Percentiles rank a stretch among this genome's conserved stretches.
Conservation (phyloP, 306 rosid species). For the Luffa acutangula region DNA sequence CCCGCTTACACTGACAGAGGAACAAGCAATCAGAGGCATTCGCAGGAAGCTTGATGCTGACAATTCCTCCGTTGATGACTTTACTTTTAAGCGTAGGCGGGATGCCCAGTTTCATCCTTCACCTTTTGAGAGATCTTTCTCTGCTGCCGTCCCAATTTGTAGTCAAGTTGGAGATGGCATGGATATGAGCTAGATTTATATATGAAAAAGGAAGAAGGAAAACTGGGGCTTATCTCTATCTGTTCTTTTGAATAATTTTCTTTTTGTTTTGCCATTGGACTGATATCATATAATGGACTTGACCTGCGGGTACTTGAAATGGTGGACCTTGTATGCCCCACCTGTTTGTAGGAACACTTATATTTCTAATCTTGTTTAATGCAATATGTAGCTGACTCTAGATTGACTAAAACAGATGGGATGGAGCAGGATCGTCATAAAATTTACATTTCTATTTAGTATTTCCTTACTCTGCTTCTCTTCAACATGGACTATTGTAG, state of each 20-base stretch:
- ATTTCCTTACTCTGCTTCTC: neutral
- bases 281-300: slow-evolving; percentile 37
- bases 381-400: slow-evolving; percentile 51
- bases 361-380: slow-evolving; percentile 40
- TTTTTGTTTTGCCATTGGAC: slow-evolving; percentile 22
- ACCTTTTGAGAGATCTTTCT: slow-evolving; percentile 78
- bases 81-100: slow-evolving; percentile 70
- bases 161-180: slow-evolving; percentile 88
- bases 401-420: slow-evolving; percentile 27
- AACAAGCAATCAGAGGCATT: slow-evolving; percentile 77
- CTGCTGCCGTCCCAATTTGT: slow-evolving; percentile 71
- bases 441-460: slow-evolving; percentile 14
- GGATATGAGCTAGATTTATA: slow-evolving; percentile 64
- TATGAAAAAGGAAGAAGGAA: slow-evolving; percentile 28
- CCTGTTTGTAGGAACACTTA: slow-evolving; percentile 50
- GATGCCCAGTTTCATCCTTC: slow-evolving; percentile 72
- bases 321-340: slow-evolving; percentile 47
- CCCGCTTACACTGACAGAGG: slow-evolving; percentile 54
- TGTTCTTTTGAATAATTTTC: slow-evolving; percentile 23
- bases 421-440: slow-evolving; percentile 21
- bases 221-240: slow-evolving; percentile 25
- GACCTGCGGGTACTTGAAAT: slow-evolving; percentile 35
- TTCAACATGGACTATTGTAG: neutral
- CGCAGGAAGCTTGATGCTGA: slow-evolving; percentile 75
- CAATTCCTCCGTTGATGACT: slow-evolving; percentile 33